Conservation (phyloP, 257 asterid genomes). For the Hygrophila difformis region DNA sequence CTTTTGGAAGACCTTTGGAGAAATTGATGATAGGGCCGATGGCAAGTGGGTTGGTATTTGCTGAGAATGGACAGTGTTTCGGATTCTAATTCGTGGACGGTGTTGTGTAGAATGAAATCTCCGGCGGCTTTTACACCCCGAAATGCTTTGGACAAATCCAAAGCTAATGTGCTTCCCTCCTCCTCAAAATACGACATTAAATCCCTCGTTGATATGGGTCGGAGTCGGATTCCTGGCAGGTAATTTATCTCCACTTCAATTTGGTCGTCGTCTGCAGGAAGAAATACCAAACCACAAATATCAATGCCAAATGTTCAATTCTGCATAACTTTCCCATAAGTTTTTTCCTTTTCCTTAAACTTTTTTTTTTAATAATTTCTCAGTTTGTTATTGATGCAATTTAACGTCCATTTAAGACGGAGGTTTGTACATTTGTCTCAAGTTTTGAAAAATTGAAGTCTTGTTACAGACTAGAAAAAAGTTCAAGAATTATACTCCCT, state of each 20-base stretch:
- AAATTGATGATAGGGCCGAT: conserved; percentile 44
- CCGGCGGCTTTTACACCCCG: conserved; percentile 44
- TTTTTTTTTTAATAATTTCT: too few species aligned
- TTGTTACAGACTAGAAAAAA: too few species aligned
- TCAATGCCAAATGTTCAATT: conserved; percentile 41
- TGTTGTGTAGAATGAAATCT: conserved; percentile 56
- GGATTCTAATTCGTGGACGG: conserved; percentile 51
- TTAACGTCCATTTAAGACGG: too few species aligned
- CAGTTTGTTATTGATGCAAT: too few species aligned
- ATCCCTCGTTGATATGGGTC: neutral
- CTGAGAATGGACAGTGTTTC: conserved; percentile 29
- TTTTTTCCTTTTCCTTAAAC: too few species aligned
- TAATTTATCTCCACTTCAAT: neutral
- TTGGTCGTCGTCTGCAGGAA: neutral
- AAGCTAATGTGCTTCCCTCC: too few species aligned
- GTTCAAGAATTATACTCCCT: too few species aligned
- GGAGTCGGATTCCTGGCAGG: neutral
- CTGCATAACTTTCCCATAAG: too few species aligned
- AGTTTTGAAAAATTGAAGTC: too few species aligned
- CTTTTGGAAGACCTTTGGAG: conserved; percentile 9
- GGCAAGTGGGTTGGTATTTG: conserved; percentile 29
- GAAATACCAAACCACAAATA: conserved; percentile 11
- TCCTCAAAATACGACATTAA: conserved; percentile 6
- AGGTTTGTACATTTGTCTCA: too few species aligned
- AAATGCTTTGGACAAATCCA: conserved; percentile 30